Evolutionary conservation across 257 asterid species (phyloP), one percentile per base, ranked within the genome.

Genomic region (Haberlea rhodopensis): DNA sequence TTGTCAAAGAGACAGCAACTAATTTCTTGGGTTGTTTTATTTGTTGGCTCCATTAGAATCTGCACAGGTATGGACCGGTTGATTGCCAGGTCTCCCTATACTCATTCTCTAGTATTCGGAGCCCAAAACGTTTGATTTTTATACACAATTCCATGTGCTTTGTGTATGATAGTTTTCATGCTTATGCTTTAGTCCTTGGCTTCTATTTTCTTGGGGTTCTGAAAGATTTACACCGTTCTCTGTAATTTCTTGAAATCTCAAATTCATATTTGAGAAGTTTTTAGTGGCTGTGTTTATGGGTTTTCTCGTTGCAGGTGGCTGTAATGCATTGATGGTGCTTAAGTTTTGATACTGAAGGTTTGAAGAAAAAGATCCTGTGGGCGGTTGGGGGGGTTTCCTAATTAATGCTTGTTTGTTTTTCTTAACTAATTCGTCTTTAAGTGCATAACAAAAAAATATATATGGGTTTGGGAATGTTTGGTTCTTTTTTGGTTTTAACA

Each of bases 401-500:
- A 26, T 18, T 8, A 54, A 18, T 18, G 40, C 26, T 3, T 24
- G 16, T 60, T 11, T 53, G 24, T n/a, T n/a, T n/a, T n/a, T 62
- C 53, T 29, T 51, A n/a, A 34, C n/a, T 20, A 37, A 7, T 45
- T 37, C 56, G 59, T 63, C 69, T 62, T 29, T 67, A 64, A 29
- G 60, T 69, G 68, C 66, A 31, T 51, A 71, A 53, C 58, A 45
- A 24, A 34, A 73, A 71, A 62, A n/a, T n/a, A n/a, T n/a, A n/a
- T n/a, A 87, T 89, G 96, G 95, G 88, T 25, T 76, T 69, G 76
- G 73, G 76, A 58, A 68, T 80, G 65, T 74, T 83, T 25, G 70
- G 75, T 59, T 81, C 60, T 53, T 24, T 87, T 69, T 67, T 89
- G 51, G 74, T 81, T 71, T 62, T 85, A 67, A 32, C 80, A 16